Percentiles rank a stretch among this genome's conserved stretches.
Evolutionary conservation across 2,329 filamentous ascomycete species (phyloP).

Genomic region (Herpotrichia juniperi): DNA sequence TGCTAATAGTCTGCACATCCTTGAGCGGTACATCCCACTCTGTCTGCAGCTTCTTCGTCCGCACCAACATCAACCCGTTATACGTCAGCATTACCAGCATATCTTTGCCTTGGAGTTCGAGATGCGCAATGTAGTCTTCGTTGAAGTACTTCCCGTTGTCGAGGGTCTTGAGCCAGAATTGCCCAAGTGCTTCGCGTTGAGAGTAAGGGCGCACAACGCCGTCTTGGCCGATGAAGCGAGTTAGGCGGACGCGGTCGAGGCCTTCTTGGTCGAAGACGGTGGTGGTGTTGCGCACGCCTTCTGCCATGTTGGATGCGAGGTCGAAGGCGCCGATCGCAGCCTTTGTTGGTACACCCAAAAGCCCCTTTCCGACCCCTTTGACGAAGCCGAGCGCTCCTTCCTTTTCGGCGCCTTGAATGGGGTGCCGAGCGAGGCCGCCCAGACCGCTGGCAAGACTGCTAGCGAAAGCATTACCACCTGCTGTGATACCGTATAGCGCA

Average conservation of each 20-base stretch:
- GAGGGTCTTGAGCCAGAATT: conserved; percentile 98
- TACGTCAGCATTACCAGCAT: conserved; percentile 73
- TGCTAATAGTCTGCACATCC: conserved; percentile 95
- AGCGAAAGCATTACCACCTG: conserved; percentile 92
- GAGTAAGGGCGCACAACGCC: conserved; percentile 94
- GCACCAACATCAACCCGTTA: conserved; percentile 83
- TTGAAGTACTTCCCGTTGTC: conserved; percentile 98
- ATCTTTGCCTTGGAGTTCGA: conserved; percentile 88
- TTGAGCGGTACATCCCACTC: conserved; percentile 98
- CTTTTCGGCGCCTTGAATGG: conserved; percentile 92
- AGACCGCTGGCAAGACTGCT: conserved; percentile 92
- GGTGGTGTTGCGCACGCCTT: conserved; percentile 97
- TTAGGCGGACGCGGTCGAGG: conserved; percentile 90
- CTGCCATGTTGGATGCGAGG: conserved; percentile 93
- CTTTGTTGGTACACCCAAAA: conserved; percentile 94
- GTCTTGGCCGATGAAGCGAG: conserved; percentile 89
- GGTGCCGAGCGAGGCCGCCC: conserved; percentile 89
- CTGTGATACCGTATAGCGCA: conserved; percentile 92
- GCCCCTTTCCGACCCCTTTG: conserved; percentile 95
- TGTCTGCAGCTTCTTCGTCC: conserved; percentile 80
- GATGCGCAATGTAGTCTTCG: conserved; percentile 94
- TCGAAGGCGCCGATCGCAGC: conserved; percentile 96
- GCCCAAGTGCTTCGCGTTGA: conserved; percentile 91
- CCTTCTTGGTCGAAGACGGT: conserved; percentile 96
- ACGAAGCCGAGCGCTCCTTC: conserved; percentile 94